phyloP scores from a whole-genome alignment of 139 green algal genomes.

The Diplosphaera chodatii region DNA sequence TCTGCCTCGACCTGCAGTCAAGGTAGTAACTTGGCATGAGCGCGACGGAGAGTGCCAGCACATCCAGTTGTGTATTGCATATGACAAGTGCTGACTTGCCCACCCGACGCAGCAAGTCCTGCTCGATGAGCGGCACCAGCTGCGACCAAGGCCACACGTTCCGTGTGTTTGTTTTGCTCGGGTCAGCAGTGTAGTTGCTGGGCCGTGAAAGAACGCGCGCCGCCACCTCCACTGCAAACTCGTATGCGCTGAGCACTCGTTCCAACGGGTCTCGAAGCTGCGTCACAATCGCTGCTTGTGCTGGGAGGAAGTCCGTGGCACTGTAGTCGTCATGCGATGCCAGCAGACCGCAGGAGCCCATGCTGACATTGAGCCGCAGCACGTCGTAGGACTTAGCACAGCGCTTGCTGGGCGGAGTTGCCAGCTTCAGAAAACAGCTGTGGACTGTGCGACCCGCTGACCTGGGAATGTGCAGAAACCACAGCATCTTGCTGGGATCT shows the following conservation, averaged over 20 bases:
- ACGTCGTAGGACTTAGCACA: constrained; percentile 82
- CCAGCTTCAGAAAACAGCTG: constrained; percentile 74
- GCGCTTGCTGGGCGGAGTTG: constrained; percentile 31
- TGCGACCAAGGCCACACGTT: constrained; percentile 90
- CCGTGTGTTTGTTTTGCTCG: constrained; percentile 53
- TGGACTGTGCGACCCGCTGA: constrained; percentile 86
- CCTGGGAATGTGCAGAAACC: constrained; percentile 91
- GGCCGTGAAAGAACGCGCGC: constrained; percentile 17
- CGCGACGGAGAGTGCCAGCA: no score
- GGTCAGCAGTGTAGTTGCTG: constrained; percentile 17
- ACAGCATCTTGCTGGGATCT: constrained; percentile 36
- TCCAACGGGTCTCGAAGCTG: constrained; percentile 70
- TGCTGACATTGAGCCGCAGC: constrained; percentile 57
- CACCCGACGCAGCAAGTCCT: constrained; percentile 42
- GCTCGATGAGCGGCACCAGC: constrained; percentile 68
- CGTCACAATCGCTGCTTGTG: constrained; percentile 26
- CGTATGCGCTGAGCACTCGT: constrained; percentile 79
- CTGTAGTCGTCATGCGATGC: constrained; percentile 86
- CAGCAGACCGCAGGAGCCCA: constrained; percentile 64
- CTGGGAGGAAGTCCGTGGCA: constrained; percentile 51
- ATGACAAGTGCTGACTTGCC: not conserved
- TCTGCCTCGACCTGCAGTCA: no score
- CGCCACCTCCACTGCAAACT: constrained; percentile 75
- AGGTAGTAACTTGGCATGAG: no score
- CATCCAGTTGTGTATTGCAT: no score